A percentile compares a stretch with the other conserved stretches of the same genome.
Conservation (phyloP, 2,329 filamentous ascomycete species). For the Claviceps monticola region DNA sequence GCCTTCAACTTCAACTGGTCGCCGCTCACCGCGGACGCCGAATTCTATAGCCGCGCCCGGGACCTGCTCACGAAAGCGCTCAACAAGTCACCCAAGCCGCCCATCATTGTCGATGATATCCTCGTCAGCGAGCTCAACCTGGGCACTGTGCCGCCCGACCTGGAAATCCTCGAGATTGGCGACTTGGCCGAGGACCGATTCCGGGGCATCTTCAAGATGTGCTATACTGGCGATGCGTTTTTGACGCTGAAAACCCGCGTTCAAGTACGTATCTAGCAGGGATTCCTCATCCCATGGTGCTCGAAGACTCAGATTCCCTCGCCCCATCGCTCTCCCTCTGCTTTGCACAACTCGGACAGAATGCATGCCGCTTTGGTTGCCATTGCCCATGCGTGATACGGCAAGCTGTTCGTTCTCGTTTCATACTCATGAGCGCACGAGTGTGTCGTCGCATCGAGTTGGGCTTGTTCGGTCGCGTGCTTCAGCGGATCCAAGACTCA, state of each 20-base stretch:
- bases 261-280: slow-evolving; percentile 45
- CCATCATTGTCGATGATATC: slow-evolving; percentile 98
- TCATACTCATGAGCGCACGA: no score
- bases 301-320: no score
- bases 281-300: no score
- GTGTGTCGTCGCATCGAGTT: neutral
- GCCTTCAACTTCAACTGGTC: slow-evolving; percentile 99
- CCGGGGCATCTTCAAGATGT: slow-evolving; percentile 98
- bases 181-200: slow-evolving; percentile 95
- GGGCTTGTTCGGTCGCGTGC: neutral
- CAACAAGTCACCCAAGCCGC: slow-evolving; percentile 95
- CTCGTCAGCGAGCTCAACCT: slow-evolving; percentile 96
- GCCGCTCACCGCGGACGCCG: slow-evolving; percentile 88
- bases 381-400: no score
- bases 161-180: slow-evolving; percentile 95
- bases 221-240: slow-evolving; percentile 89
- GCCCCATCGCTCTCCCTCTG: no score
- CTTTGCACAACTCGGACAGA: no score
- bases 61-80: slow-evolving; percentile 89
- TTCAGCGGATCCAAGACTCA: neutral
- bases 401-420: no score
- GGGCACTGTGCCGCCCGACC: slow-evolving; percentile 81
- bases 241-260: slow-evolving; percentile 91
- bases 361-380: no score
- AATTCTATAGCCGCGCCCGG: slow-evolving; percentile 78